Evolutionary conservation across 306 rosid species (phyloP).

Genomic region (Hippophae rhamnoides): DNA sequence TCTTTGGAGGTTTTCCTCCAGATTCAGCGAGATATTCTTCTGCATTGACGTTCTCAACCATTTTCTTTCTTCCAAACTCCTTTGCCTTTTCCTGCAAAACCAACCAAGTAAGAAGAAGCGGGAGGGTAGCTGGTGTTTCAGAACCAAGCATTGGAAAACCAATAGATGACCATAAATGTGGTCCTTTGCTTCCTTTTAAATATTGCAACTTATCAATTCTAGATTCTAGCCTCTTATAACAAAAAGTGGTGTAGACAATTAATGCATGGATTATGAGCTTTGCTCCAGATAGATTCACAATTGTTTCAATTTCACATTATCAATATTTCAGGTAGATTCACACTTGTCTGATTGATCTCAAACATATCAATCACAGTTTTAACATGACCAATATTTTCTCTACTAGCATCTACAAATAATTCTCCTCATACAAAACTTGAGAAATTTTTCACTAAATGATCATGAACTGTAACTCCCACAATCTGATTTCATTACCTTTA

Average conservation of each 20-base stretch:
- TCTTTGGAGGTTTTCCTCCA: slow-evolving; percentile 36
- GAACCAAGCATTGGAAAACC: not conserved
- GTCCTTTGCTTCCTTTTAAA: no score
- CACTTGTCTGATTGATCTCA: no score
- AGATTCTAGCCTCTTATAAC: no score
- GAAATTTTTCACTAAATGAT: not conserved
- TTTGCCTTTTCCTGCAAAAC: slow-evolving; percentile 50
- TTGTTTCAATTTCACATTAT: no score
- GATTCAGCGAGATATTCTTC: slow-evolving; percentile 50
- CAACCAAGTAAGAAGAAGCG: not conserved
- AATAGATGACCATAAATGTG: not conserved
- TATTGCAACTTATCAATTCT: no score
- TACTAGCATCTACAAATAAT: not conserved
- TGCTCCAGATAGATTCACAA: no score
- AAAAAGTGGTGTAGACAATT: no score
- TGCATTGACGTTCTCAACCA: slow-evolving; percentile 43
- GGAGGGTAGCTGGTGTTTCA: not conserved
- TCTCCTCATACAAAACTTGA: not conserved
- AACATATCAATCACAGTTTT: no score
- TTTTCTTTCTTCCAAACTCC: slow-evolving; percentile 50
- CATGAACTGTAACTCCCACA: not conserved
- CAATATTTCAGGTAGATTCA: no score
- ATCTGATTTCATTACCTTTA: slow-evolving; percentile 45
- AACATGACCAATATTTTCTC: no score
- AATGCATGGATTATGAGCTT: no score